Evolutionary conservation across 2,329 filamentous ascomycete species (phyloP), one percentile per base, ranked within the genome.

Genomic region (Chrysosporium queenslandicum): DNA sequence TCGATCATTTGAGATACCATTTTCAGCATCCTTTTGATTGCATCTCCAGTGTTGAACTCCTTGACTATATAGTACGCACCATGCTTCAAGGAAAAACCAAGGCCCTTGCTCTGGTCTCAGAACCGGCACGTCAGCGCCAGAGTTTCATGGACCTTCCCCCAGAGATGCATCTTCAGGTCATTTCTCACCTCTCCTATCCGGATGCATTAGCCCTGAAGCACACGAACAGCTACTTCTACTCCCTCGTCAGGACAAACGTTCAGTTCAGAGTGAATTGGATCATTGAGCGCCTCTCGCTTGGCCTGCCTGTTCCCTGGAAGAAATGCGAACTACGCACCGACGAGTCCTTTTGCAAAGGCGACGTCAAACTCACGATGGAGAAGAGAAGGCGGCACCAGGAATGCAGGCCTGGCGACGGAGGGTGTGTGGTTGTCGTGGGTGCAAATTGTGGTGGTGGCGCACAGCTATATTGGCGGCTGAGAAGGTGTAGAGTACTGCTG

Each of bases 201-300:
- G 83, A 87, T 56, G 83, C 84, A 0, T 74, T 87, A 1, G 83
- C 82, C 0, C 69, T 87, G 14, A 86, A 86, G 61, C 82, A 86
- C 63, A 78, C 78, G 18, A 81, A 70, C 61, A 74, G 75, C 53
- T 74, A 84, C 61, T 82, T 87, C 64, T 82, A 81, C 68, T 60
- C 65, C 45, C 66, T 85, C 1, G 81, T 86, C 55, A 75, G 82
- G 63, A 87, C 83, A 0, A 81, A 80, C 32, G 71, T 86, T 27
- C 66, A 73, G 25, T 71, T 86, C 41, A 86, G 86, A 63, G 76
- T 87, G 11, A 76, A 78, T 53, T 87, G 84, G 84, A 72, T 87
- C 3, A 72, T 86, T 54, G 75, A 83, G 58, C 76, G 83, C 11
- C 75, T 81, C 16, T 75, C 71, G 42, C 71, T 81, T 32, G 80